A percentile compares a stretch with the other conserved stretches of the same genome.
These are phyloP conservation scores for Penicillium cosmopolitanum DNA, from an alignment of 495 filamentous ascomycete genomes.

Conservation along the genomic window DNA sequence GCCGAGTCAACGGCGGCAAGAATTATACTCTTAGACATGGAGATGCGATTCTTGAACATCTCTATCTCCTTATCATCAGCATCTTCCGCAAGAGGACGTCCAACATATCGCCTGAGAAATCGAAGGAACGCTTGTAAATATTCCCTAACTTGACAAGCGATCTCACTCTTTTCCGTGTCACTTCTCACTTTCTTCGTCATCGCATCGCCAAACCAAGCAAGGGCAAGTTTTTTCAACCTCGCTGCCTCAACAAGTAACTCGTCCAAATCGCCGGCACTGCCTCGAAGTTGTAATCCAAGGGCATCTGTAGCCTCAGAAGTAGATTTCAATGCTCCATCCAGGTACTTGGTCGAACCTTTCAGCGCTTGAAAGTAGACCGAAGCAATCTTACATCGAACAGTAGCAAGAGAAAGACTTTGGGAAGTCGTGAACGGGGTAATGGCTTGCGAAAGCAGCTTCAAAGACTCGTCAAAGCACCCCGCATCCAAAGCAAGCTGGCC, in stretches of 20 bases:
- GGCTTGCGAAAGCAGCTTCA: constrained; percentile 44
- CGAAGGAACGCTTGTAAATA: constrained; percentile 46
- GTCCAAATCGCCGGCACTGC: constrained; percentile 67
- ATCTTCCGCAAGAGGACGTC: constrained; percentile 34
- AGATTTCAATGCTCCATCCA: constrained; percentile 28
- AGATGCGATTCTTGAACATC: constrained; percentile 35
- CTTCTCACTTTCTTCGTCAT: constrained; percentile 32
- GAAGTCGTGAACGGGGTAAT: constrained; percentile 34
- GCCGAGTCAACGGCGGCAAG: constrained; percentile 47
- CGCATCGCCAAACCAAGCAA: constrained; percentile 53
- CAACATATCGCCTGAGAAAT: constrained; percentile 53
- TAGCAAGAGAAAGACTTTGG: constrained; percentile 41
- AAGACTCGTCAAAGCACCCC: constrained; percentile 47
- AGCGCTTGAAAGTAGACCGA: constrained; percentile 43
- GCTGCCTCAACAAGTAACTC: constrained; percentile 69
- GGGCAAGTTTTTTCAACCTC: constrained; percentile 61
- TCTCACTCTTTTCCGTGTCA: constrained; percentile 25
- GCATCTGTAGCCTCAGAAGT: constrained; percentile 46
- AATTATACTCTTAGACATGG: constrained; percentile 40
- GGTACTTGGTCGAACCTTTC: constrained; percentile 30
- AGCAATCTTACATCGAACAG: constrained; percentile 49
- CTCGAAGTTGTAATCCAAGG: constrained; percentile 62
- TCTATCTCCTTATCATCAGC: constrained; percentile 36
- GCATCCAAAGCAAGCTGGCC: constrained; percentile 52
- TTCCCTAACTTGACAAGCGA: constrained; percentile 33